Conservation (phyloP, 73 alveolate species). For the Stentor coeruleus region DNA sequence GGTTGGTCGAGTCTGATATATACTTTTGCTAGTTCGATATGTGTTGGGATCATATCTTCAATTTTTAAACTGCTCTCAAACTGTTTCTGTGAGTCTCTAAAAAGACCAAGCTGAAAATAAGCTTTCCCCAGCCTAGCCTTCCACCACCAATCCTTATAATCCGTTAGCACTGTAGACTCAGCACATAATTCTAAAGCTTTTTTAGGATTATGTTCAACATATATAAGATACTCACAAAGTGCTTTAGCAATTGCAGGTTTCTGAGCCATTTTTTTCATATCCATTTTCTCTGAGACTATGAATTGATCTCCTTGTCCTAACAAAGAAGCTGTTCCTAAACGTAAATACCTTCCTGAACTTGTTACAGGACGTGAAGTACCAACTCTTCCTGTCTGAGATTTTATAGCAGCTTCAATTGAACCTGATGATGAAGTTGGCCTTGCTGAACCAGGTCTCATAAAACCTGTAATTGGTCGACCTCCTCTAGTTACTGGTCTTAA, state of each 20-base stretch:
- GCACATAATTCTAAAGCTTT: conserved; percentile 93
- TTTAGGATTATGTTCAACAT: conserved; percentile 93
- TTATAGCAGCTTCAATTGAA: conserved; percentile 14
- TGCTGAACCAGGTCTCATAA: conserved; percentile 97
- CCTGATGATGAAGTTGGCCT: conserved; percentile 53
- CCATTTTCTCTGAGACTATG: conserved; percentile 86
- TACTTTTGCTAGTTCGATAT: conserved; percentile 88
- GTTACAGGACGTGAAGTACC: conserved; percentile 74
- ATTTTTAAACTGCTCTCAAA: conserved; percentile 84
- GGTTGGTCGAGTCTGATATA: conserved; percentile 94
- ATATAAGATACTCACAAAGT: conserved; percentile 93
- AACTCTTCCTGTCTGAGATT: conserved; percentile 30
- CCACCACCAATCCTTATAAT: conserved; percentile 99
- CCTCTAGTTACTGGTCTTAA: conserved; percentile 96
- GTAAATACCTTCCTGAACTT: conserved; percentile 54
- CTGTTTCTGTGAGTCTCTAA: conserved; percentile 98
- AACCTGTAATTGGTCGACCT: conserved; percentile 99
- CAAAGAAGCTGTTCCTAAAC: conserved; percentile 99
- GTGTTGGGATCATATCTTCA: conserved; percentile 83
- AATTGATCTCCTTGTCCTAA: conserved; percentile 74
- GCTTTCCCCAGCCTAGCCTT: conserved; percentile 98
- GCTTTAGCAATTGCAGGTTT: conserved; percentile 93
- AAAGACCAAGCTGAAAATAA: conserved; percentile 94
- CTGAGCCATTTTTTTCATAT: conserved; percentile 83
- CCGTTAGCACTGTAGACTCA: conserved; percentile 82